These are phyloP conservation scores for Vitis rupestris DNA, from an alignment of 164 flowering plant genomes.

Conservation along the genomic window DNA sequence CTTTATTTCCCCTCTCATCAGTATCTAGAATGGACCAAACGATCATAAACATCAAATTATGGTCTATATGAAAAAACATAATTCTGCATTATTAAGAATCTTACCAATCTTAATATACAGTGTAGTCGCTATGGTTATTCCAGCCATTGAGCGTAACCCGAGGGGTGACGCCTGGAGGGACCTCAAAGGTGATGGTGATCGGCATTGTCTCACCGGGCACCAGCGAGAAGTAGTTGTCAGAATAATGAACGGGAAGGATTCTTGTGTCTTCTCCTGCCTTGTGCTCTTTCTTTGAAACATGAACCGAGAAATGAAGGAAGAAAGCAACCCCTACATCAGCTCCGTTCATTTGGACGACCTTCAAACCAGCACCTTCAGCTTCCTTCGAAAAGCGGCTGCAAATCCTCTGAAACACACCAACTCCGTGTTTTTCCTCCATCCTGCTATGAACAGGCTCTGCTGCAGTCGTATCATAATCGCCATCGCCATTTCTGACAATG, in stretches of 20 bases:
- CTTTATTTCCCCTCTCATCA: too few species aligned
- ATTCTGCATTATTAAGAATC: neutral
- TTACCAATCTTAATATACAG: conserved; percentile 31
- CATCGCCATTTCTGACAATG: conserved; percentile 8
- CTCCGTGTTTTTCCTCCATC: conserved; percentile 17
- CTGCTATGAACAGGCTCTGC: conserved; percentile 8
- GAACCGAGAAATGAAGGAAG: conserved; percentile 89
- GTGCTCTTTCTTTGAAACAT: conserved; percentile 39
- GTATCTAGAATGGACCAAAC: too few species aligned
- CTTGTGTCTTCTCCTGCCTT: conserved; percentile 79
- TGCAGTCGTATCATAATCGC: conserved; percentile 31
- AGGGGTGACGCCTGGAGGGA: conserved; percentile 71
- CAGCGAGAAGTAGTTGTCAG: conserved; percentile 91
- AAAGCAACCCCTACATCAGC: conserved; percentile 78
- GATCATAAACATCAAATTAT: too few species aligned
- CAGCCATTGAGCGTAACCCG: conserved; percentile 75
- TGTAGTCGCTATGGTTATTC: conserved; percentile 56
- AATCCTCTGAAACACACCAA: conserved; percentile 46
- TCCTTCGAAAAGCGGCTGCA: conserved; percentile 31
- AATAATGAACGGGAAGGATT: conserved; percentile 93
- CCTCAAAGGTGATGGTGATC: conserved; percentile 65
- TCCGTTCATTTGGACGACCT: conserved; percentile 52
- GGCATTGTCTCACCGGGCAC: conserved; percentile 82
- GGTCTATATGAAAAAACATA: too few species aligned
- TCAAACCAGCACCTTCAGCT: conserved; percentile 26